Percentiles rank a stretch among this genome's conserved stretches.
phyloP scores from a whole-genome alignment of 371 early-diverging fungal species.

The Massospora cicadina region DNA sequence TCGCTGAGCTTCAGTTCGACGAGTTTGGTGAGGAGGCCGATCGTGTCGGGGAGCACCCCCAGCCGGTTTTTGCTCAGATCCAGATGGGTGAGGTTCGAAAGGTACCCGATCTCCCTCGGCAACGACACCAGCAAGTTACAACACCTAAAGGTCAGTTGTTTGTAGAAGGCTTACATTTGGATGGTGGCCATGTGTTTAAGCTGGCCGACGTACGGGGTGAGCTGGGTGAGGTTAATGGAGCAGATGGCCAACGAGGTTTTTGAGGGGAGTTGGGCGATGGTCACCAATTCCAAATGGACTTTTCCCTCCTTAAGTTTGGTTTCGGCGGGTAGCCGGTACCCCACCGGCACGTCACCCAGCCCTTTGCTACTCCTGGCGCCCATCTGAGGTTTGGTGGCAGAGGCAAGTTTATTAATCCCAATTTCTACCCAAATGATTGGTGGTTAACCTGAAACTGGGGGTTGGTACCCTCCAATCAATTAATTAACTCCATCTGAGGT shows the following conservation, averaged over 20 bases:
- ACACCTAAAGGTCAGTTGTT: conserved; percentile 15
- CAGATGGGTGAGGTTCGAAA: conserved; percentile 36
- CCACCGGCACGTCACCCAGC: neutral
- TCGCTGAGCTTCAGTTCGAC: conserved; percentile 40
- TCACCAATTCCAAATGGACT: neutral
- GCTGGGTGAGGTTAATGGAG: neutral
- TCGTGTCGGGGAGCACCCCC: conserved; percentile 34
- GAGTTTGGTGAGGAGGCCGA: conserved; percentile 42
- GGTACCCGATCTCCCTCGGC: conserved; percentile 40
- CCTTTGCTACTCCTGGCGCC: neutral
- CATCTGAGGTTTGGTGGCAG: too few species aligned
- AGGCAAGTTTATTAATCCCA: too few species aligned
- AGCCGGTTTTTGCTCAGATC: conserved; percentile 49
- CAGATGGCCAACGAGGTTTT: neutral
- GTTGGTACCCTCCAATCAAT: too few species aligned
- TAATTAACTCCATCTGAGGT: too few species aligned
- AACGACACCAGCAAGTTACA: conserved; percentile 24
- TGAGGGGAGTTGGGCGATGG: neutral
- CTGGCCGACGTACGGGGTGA: neutral
- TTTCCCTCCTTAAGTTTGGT: neutral
- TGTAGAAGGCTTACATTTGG: neutral
- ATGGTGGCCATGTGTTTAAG: neutral
- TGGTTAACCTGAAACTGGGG: too few species aligned
- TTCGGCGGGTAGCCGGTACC: neutral
- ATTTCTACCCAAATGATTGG: too few species aligned